Base-by-base conservation (phyloP, 2,329 filamentous ascomycete species). In the Akanthomyces dipterigenus region DNA sequence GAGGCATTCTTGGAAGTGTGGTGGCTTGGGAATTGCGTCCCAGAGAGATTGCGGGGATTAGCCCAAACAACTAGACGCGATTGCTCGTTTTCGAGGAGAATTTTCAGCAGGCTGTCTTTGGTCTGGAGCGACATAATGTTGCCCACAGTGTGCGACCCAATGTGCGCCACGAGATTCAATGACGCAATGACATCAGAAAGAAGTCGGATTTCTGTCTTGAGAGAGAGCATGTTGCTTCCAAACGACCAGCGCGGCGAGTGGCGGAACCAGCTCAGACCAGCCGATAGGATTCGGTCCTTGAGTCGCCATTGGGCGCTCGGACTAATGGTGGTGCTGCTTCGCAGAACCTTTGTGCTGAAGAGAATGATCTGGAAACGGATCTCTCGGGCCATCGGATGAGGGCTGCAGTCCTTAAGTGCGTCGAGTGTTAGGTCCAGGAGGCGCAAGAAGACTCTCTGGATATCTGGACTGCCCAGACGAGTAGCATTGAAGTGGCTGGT, bases 401-500 rank as follows among this genome's bases (percentile, higher is more conserved):
- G 83, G 12, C 84, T 82, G 14, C 89, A 86, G 55, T 84, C 78
- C 64, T 83, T 86, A 68, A 97, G 78, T 0, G 89, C 88, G 65
- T 89, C 83, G 31, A 96, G 79, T 0, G 93, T 97, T 34, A 88
- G 78, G 65, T 89, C 85, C 62, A 98, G 84, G 65, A 98, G 79
- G 38, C 93, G 89, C 63, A 89, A 79, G 73, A 97, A 97, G 4
- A 93, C 82, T 63, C 85, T 84, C 67, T 96, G 91, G 0, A 88
- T 88, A 70, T 97, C 89, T 1, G 86, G 82, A 67, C 88, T 96
- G 28, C 91, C 88, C 28, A 97, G 80, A n/a, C 93, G 85, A 14
- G 90, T 93, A 2, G 96, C 92, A 71, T 92, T 96, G 77, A 96
- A 99, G 72, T 98, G 93, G 69, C 95, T 99, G 63, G 85, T 88